These are phyloP conservation scores for Hansenula lynferdii DNA, from an alignment of 1,139 yeast genomes.

Conservation along the genomic window DNA sequence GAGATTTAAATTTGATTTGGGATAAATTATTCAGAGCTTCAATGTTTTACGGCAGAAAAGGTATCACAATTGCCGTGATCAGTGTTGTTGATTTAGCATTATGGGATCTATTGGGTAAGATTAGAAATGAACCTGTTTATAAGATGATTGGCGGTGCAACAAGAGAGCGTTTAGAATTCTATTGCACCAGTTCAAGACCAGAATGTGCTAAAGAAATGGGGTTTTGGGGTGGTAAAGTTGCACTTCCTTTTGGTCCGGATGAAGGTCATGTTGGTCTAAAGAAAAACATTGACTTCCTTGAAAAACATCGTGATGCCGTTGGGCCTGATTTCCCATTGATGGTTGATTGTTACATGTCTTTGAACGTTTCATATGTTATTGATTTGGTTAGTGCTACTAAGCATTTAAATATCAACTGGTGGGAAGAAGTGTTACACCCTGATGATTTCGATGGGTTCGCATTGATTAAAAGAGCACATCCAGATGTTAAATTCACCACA, in stretches of 20 bases:
- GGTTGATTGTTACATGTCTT: conserved; percentile 49
- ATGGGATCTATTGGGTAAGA: conserved; percentile 45
- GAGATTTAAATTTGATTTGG: conserved; percentile 40
- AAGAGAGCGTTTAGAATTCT: conserved; percentile 37
- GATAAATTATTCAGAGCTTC: conserved; percentile 44
- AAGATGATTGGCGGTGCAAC: conserved; percentile 47
- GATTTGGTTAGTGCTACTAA: conserved; percentile 38
- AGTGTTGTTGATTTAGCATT: conserved; percentile 42
- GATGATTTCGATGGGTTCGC: conserved; percentile 45
- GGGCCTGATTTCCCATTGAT: conserved; percentile 47
- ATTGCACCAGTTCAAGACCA: conserved; percentile 44
- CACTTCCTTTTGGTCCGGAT: conserved; percentile 45
- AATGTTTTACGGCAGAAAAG: conserved; percentile 47
- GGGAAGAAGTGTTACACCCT: conserved; percentile 46
- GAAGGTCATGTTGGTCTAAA: conserved; percentile 40
- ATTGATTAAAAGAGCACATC: conserved; percentile 39
- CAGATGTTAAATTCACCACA: conserved; percentile 42
- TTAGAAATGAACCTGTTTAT: conserved; percentile 44
- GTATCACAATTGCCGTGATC: conserved; percentile 43
- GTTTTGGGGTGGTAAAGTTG: conserved; percentile 48
- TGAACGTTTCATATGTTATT: conserved; percentile 42
- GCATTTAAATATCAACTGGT: conserved; percentile 45
- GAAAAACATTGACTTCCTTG: conserved; percentile 40
- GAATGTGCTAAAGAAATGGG: conserved; percentile 42
- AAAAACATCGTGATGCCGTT: conserved; percentile 36